phyloP scores from a whole-genome alignment of 2,329 filamentous ascomycete genomes.

The Aspergillus intermedius region DNA sequence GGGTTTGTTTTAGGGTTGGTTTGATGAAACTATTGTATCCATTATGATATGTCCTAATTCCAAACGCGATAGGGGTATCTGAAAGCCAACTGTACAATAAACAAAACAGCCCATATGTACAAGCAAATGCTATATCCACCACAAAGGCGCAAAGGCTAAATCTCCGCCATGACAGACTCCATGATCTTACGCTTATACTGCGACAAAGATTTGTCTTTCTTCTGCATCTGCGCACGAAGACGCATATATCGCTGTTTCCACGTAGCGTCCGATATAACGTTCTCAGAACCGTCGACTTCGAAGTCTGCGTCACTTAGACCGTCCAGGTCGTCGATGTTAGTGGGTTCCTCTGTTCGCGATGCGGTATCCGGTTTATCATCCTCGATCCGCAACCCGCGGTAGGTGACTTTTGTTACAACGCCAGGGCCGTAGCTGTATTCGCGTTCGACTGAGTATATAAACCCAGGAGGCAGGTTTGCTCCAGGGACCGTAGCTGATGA shows the following conservation, averaged over 20 bases:
- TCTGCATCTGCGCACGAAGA: slow-evolving; percentile 33
- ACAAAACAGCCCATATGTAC: background rate
- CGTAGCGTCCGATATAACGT: slow-evolving; percentile 19
- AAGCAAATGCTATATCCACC: background rate
- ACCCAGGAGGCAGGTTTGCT: slow-evolving; percentile 4
- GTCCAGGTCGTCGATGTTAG: slow-evolving; percentile 12
- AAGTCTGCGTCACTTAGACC: slow-evolving; percentile 22
- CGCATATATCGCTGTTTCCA: slow-evolving; percentile 37
- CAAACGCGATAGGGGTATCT: background rate
- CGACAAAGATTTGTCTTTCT: slow-evolving; percentile 30
- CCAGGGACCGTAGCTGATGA: slow-evolving; percentile 1
- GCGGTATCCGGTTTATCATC: slow-evolving; percentile 3
- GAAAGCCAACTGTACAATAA: background rate
- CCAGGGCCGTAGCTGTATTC: slow-evolving; percentile 20
- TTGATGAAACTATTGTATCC: background rate
- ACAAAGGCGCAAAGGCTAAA: slow-evolving; percentile 3
- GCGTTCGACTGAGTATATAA: slow-evolving; percentile 19
- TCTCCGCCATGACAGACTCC: slow-evolving; percentile 39
- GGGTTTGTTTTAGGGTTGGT: background rate
- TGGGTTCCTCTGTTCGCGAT: slow-evolving; percentile 2
- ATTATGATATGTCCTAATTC: background rate
- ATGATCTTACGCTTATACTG: slow-evolving; percentile 38
- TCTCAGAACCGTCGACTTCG: slow-evolving; percentile 20
- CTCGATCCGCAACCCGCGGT: slow-evolving; percentile 3
- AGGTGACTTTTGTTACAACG: slow-evolving; percentile 21